Base-by-base conservation (phyloP, 2,329 filamentous ascomycete species). In the Apiospora hydei region DNA sequence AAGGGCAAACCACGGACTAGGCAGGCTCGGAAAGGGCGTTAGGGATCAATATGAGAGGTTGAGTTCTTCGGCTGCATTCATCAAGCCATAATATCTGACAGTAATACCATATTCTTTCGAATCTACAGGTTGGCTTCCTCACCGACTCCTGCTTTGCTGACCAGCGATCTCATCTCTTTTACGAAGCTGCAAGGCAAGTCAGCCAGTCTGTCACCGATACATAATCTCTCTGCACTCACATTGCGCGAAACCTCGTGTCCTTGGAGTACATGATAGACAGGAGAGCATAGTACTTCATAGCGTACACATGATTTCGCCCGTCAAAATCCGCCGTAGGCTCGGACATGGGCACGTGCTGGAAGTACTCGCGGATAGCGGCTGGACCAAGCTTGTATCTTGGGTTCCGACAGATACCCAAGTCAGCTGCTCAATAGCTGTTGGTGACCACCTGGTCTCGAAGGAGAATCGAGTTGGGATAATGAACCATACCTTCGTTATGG, bases 321-420 rank as follows among this genome's bases (percentile, higher is more conserved):
- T 81, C 77, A 46, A 76, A 76, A 67, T 81, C 77, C 61, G 78
- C 77, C 49, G 71, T 72, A 1, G 78, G 78, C 67, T 79, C 76
- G 1, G 79, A 80, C 21, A 74, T 74, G 1, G 73, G 73, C 43
- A 79, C 74, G 8, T 71, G 75, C 61, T 76, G 77, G 71, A 74
- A 73, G 68, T 80, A 80, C 69, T 76, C 77, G 51, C 75, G 71
- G 34, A 79, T 69, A 38, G 78, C 78, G 26, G 73, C 26, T 26
- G 77, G 71, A 7, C 75, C 76, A 3, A 79, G 73, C 6, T 72
- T 74, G 68, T 79, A 78, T 44, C 76, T 71, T 24, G 76, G 75
- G 61, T 77, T 77, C 8, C 77, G 76, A 70, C 77, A 78, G 34
- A 78, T 73, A 0, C 74, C 78, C 11, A 79, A 66, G 41, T 79